Percentiles rank a stretch among this genome's conserved stretches.
phyloP scores from a whole-genome alignment of 2,329 filamentous ascomycete genomes.

The Ophiostoma novo-ulmi region DNA sequence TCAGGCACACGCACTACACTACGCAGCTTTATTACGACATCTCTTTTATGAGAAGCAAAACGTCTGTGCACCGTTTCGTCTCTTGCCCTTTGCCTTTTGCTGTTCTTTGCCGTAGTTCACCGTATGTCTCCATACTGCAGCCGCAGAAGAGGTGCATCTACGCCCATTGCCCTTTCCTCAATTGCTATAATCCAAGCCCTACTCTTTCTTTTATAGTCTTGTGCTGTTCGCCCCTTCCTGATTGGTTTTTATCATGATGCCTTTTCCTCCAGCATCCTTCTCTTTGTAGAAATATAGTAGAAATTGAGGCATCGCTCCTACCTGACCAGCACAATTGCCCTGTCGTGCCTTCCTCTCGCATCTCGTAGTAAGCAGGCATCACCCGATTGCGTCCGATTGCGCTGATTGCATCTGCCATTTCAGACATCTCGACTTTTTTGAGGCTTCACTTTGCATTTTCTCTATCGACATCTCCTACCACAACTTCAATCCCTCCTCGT shows the following conservation, averaged over 20 bases:
- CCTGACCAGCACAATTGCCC: not conserved
- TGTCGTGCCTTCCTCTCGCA: not conserved
- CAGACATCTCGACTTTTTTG: not conserved
- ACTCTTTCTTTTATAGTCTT: too few relatives aligned
- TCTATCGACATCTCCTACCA: not conserved
- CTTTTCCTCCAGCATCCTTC: not conserved
- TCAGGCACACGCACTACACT: too few relatives aligned
- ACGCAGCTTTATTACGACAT: not conserved
- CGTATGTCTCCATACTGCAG: not conserved
- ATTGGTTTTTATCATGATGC: not conserved
- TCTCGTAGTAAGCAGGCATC: not conserved
- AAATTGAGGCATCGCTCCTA: not conserved
- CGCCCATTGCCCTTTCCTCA: not conserved
- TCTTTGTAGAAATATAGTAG: too few relatives aligned
- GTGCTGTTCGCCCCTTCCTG: not conserved
- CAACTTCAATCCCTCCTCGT: not conserved
- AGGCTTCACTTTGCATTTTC: not conserved
- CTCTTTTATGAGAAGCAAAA: not conserved
- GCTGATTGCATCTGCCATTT: not conserved
- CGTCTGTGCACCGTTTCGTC: not conserved
- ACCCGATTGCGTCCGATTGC: not conserved
- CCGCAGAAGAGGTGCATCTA: not conserved
- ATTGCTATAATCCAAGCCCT: too few relatives aligned
- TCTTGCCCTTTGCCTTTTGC: too few relatives aligned
- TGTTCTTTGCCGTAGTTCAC: not conserved